Evolutionary conservation across 2,329 filamentous ascomycete species (phyloP).

Genomic region (Huntiella decipiens): DNA sequence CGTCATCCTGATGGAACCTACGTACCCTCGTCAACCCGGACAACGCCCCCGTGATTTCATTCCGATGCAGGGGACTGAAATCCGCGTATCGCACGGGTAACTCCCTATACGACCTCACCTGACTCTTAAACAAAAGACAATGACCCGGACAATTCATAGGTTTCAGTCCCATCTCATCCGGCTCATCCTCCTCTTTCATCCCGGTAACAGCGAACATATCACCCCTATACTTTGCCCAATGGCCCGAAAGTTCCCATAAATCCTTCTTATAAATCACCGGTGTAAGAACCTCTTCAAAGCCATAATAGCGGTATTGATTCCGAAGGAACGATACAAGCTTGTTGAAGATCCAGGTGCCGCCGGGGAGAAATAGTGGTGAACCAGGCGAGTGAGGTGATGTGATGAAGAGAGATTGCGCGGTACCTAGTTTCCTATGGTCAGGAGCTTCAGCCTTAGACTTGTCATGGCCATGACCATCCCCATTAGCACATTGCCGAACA

Average conservation of each 20-base stretch:
- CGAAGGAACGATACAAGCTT: slow-evolving; percentile 65
- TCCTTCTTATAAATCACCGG: slow-evolving; percentile 82
- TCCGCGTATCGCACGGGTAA: slow-evolving; percentile 71
- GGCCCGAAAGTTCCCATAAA: slow-evolving; percentile 69
- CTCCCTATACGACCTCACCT: slow-evolving; percentile 57
- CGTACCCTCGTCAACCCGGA: slow-evolving; percentile 69
- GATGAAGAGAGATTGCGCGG: slow-evolving; percentile 58
- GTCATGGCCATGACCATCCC: too few relatives aligned
- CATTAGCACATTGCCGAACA: neutral
- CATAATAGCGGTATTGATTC: slow-evolving; percentile 66
- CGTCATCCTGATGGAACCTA: slow-evolving; percentile 79
- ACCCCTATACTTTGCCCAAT: slow-evolving; percentile 76
- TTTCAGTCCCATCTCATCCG: slow-evolving; percentile 64
- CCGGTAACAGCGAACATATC: slow-evolving; percentile 76
- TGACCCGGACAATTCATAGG: slow-evolving; percentile 90
- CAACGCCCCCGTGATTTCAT: slow-evolving; percentile 65
- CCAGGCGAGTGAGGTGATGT: slow-evolving; percentile 66
- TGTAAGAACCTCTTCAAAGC: slow-evolving; percentile 75
- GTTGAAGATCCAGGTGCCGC: slow-evolving; percentile 68
- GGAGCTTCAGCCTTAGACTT: slow-evolving; percentile 13
- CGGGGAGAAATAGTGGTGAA: slow-evolving; percentile 67
- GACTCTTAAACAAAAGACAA: slow-evolving; percentile 62
- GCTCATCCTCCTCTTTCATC: slow-evolving; percentile 21
- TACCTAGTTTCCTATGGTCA: slow-evolving; percentile 41
- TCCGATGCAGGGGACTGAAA: slow-evolving; percentile 72